A percentile compares a stretch with the other conserved stretches of the same genome.
Evolutionary conservation across 306 rosid genomes (phyloP).

Genomic region (Cicer judaicum): DNA sequence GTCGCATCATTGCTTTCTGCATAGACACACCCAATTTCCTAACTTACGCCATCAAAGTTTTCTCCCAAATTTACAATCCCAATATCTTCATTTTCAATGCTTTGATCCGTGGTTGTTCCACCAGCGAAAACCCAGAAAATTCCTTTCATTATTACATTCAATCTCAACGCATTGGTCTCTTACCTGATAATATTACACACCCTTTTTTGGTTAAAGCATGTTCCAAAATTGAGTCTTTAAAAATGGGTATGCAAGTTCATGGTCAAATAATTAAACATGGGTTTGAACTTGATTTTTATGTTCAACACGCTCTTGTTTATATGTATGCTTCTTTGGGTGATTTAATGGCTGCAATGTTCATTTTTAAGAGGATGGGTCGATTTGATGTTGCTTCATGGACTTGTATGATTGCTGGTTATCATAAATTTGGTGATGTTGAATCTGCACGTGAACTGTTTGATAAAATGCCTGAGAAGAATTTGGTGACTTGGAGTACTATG

Average conservation of each 20-base stretch:
- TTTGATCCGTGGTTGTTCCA: conserved; percentile 46
- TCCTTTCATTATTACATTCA: conserved; percentile 52
- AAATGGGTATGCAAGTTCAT: conserved; percentile 50
- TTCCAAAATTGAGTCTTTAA: conserved; percentile 38
- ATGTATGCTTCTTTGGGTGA: conserved; percentile 49
- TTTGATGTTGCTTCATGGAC: conserved; percentile 51
- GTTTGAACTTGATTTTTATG: conserved; percentile 47
- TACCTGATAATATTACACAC: conserved; percentile 52
- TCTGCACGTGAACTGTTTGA: conserved; percentile 53
- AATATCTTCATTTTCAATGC: conserved; percentile 57
- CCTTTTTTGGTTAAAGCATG: conserved; percentile 53
- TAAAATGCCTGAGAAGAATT: conserved; percentile 49
- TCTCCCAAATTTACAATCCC: conserved; percentile 50
- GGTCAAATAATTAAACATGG: conserved; percentile 47
- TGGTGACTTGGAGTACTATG: conserved; percentile 59
- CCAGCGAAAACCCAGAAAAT: conserved; percentile 35
- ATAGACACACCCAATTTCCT: conserved; percentile 38
- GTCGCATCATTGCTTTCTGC: conserved; percentile 54
- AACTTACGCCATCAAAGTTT: conserved; percentile 45
- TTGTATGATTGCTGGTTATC: conserved; percentile 50
- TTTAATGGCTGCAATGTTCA: conserved; percentile 38
- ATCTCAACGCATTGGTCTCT: conserved; percentile 45
- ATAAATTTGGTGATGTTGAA: conserved; percentile 46
- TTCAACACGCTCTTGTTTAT: conserved; percentile 49
- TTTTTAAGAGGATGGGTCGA: conserved; percentile 43